phyloP scores from a whole-genome alignment of 257 asterid genomes.

The Misopates orontium region DNA sequence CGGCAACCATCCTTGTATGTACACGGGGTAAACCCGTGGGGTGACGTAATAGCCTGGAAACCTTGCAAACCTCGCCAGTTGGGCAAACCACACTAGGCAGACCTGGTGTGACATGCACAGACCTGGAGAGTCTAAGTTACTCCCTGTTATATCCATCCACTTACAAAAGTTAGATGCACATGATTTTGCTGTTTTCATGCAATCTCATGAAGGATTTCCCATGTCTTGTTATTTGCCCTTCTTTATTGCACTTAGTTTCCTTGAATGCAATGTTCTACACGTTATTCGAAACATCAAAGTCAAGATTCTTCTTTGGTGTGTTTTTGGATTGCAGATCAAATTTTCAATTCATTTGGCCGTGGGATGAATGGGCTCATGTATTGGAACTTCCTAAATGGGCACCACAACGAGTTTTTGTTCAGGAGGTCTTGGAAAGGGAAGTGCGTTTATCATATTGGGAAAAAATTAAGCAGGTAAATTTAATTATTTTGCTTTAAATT shows the following conservation, averaged over 20 bases:
- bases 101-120: no score
- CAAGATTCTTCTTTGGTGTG: constrained; percentile 11
- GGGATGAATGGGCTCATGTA: constrained; percentile 99
- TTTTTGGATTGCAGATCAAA: constrained; percentile 65
- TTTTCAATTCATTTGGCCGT: constrained; percentile 99
- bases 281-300: background rate
- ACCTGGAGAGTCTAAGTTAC: no score
- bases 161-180: constrained; percentile 4
- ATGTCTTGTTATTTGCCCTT: background rate
- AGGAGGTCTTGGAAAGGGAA: constrained; percentile 98
- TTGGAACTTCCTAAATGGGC: constrained; percentile 98
- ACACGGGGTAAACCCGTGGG: no score
- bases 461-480: constrained; percentile 86
- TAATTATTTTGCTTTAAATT: constrained; percentile 1
- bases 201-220: constrained; percentile 4
- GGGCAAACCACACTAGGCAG: background rate
- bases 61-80: no score
- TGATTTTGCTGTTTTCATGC: background rate
- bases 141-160: no score
- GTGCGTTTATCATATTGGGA: constrained; percentile 96
- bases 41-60: no score
- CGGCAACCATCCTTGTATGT: no score
- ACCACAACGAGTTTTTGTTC: constrained; percentile 94
- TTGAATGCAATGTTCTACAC: constrained; percentile 1
- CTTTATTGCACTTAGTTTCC: constrained; percentile 9